Conservation (phyloP, 768 basidiomycete genomes). For the Suillus clintonianus region DNA sequence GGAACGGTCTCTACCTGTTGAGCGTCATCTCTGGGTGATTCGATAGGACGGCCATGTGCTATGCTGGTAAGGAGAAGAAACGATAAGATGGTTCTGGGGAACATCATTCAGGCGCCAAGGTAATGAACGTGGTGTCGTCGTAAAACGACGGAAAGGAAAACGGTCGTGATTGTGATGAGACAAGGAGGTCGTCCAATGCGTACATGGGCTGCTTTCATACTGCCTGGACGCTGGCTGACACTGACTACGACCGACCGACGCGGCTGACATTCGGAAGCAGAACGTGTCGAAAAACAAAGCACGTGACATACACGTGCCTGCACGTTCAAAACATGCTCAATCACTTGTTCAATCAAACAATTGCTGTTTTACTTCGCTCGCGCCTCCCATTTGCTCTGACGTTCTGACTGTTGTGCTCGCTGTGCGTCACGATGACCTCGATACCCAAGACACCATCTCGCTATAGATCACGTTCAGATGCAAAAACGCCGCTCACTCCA, state of each 20-base stretch:
- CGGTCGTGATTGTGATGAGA: neutral
- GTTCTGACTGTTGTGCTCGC: neutral
- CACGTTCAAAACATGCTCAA: conserved; percentile 5
- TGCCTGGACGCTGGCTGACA: neutral
- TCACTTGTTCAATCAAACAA: neutral
- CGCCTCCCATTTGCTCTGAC: neutral
- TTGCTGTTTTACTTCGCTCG: neutral
- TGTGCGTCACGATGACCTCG: conserved; percentile 16
- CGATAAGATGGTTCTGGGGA: neutral
- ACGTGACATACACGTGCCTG: conserved; percentile 20
- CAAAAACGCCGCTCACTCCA: conserved; percentile 51
- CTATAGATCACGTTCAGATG: conserved; percentile 50
- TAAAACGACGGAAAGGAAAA: neutral
- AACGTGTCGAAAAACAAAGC: conserved; percentile 11
- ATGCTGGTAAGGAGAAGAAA: neutral
- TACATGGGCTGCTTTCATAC: neutral
- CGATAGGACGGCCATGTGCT: neutral
- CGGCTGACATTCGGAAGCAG: conserved; percentile 21
- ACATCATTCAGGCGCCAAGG: neutral
- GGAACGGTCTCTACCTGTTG: neutral
- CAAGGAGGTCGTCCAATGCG: neutral
- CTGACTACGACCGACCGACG: neutral
- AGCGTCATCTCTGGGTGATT: conserved; percentile 10
- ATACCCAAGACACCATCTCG: conserved; percentile 48
- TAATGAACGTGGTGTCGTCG: conserved; percentile 6